Percentiles rank a stretch among this genome's conserved stretches.
phyloP scores from a whole-genome alignment of 805 yeast genomes.

The Spathaspora passalidarum region DNA sequence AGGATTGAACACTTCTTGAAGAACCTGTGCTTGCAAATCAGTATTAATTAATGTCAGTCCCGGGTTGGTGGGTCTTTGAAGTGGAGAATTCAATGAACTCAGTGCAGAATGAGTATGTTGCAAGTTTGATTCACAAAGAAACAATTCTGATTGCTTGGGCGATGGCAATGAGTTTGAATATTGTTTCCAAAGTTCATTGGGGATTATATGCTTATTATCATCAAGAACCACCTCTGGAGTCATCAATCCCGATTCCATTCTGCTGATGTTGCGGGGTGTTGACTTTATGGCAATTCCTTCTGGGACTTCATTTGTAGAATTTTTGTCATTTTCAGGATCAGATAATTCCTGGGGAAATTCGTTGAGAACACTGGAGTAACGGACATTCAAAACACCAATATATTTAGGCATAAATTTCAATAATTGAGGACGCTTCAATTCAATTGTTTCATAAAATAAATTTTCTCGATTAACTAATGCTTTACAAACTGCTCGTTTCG shows the following conservation, averaged over 20 bases:
- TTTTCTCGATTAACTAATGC: constrained; percentile 89
- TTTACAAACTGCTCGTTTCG: constrained; percentile 90
- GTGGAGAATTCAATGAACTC: constrained; percentile 9
- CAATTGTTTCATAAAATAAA: constrained; percentile 87
- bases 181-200: constrained; percentile 69
- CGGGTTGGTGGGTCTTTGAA: constrained; percentile 11
- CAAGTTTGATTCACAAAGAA: constrained; percentile 3
- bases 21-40: constrained; percentile 36
- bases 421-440: constrained; percentile 69
- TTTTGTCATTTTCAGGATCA: not conserved
- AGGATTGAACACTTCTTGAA: constrained; percentile 37
- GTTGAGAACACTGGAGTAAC: constrained; percentile 57
- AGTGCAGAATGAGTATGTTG: constrained; percentile 8
- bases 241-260: constrained; percentile 1
- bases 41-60: constrained; percentile 37
- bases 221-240: constrained; percentile 82
- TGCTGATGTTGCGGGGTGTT: not conserved
- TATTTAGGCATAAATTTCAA: constrained; percentile 88
- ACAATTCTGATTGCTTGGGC: constrained; percentile 9
- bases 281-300: not conserved
- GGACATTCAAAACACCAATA: constrained; percentile 89
- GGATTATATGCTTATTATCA: constrained; percentile 90
- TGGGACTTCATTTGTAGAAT: not conserved
- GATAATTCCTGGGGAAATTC: constrained; percentile 17
- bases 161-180: constrained; percentile 41